Base-by-base conservation (phyloP, 2,329 filamentous ascomycete species). In the Stemphylium lycopersici region DNA sequence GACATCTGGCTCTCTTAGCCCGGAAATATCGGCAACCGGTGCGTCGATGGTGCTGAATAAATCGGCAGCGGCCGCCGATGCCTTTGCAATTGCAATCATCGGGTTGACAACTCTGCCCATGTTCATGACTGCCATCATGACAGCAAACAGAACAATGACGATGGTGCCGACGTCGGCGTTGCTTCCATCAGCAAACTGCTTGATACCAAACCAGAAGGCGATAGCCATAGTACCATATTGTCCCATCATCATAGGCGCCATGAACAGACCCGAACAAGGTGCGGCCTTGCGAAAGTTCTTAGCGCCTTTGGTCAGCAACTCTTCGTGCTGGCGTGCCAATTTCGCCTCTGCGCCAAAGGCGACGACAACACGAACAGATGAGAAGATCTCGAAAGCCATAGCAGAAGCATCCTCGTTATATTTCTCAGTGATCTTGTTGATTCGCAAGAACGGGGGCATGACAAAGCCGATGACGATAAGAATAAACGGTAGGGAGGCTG, bases 401-500 rank as follows among this genome's bases (percentile, higher is more conserved):
- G 72, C 68, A 1, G 74, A 75, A 2, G 74, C 74, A 55, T 75
- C 56, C 22, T 73, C 73, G 13, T 69, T 64, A 6, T 61, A 50
- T 20, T 65, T 61, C 41, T 73, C 67, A 2, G 70, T 71, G 11
- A 65, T 47, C 36, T 73, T 76, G 54, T 74, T 65, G 18, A 71
- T 66, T 20, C 60, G 69, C 38, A 75, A 65, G 46, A 69, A 70
- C 4, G 73, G 66, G 2, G 72, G 71, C 1, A 75, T 34, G 3
- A 74, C 51, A 0, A 53, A 8, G 0, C 68, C 66, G 36, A 75
- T 75, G 0, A 68, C 51, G 12, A 76, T 56, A 18, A 76, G 37
- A 34, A 76, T 76, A 49, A 76, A 72, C 4, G 73, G 66, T 3
- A 85, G 64, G 0, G 77, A 72, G 0, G 79, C 75, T 33, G 78